Conservation (phyloP, 139 green algal genomes). For the Mychonastes homosphaera region DNA sequence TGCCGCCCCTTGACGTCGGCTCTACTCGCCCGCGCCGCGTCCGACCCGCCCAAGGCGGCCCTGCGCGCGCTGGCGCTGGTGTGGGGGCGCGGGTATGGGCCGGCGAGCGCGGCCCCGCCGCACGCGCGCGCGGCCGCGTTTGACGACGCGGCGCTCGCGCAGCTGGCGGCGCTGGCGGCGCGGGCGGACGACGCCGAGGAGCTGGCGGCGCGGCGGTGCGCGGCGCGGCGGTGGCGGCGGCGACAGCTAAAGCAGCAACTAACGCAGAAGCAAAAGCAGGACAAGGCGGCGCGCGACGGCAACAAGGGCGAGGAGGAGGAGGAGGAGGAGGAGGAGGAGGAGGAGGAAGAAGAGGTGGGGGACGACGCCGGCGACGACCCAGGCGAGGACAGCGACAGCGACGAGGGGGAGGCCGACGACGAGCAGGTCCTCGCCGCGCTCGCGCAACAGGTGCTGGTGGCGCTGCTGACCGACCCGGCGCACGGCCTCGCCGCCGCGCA, state of each 20-base stretch:
- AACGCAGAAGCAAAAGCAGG: slow-evolving; percentile 1
- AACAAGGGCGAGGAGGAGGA: not conserved
- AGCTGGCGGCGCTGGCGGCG: slow-evolving; percentile 27
- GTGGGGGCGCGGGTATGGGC: slow-evolving; percentile 16
- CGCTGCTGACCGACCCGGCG: slow-evolving; percentile 34
- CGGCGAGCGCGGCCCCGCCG: slow-evolving; percentile 20
- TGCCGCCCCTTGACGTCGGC: slow-evolving; percentile 28
- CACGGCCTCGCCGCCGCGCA: slow-evolving; percentile 26
- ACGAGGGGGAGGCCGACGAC: not conserved
- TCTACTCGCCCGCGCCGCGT: slow-evolving; percentile 40
- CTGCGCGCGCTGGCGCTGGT: slow-evolving; percentile 32
- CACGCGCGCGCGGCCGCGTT: slow-evolving; percentile 30
- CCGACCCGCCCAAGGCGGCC: slow-evolving; percentile 32
- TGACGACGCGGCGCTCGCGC: slow-evolving; percentile 33
- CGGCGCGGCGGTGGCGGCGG: not conserved
- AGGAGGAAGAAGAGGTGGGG: not conserved
- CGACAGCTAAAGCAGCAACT: not conserved
- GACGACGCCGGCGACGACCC: not conserved
- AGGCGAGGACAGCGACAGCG: not conserved
- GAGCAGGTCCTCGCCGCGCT: slow-evolving; percentile 12
- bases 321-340: not conserved
- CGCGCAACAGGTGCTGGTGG: slow-evolving; percentile 29
- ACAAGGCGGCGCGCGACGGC: not conserved
- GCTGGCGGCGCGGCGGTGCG: not conserved
- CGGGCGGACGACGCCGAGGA: not conserved